phyloP scores from a whole-genome alignment of 2,329 filamentous ascomycete species.

The Colletotrichum theobromicola region DNA sequence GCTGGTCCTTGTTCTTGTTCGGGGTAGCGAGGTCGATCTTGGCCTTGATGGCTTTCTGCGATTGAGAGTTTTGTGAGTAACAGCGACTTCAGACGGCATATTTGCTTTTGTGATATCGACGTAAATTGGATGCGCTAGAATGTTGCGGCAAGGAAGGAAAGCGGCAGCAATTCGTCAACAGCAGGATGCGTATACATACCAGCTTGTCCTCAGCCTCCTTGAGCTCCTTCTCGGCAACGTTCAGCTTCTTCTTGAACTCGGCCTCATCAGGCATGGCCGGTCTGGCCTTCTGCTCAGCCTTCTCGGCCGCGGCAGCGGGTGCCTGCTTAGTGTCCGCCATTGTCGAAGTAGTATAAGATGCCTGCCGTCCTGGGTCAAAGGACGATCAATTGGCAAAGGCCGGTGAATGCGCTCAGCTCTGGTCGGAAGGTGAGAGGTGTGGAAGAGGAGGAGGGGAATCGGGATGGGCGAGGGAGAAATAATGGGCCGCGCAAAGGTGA shows the following conservation, averaged over 20 bases:
- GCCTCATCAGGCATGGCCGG: slow-evolving; percentile 90
- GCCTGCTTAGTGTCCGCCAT: slow-evolving; percentile 59
- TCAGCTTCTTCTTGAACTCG: slow-evolving; percentile 78
- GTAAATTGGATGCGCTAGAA: not conserved
- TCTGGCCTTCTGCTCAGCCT: slow-evolving; percentile 56
- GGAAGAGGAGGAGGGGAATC: slow-evolving; percentile 17
- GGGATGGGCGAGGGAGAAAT: slow-evolving; percentile 17
- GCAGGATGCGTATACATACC: slow-evolving; percentile 33
- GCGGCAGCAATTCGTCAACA: not conserved
- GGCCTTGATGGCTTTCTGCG: slow-evolving; percentile 83
- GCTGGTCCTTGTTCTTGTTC: slow-evolving; percentile 76
- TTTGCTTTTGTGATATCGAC: not conserved
- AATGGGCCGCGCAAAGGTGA: slow-evolving; percentile 9
- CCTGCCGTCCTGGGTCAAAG: not conserved
- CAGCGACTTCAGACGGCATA: not conserved
- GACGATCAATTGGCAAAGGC: slow-evolving; percentile 14
- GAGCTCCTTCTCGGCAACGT: slow-evolving; percentile 86
- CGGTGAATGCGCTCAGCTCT: not conserved
- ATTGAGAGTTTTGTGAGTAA: slow-evolving; percentile 12
- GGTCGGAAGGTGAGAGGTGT: not conserved
- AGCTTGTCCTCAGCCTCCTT: slow-evolving; percentile 71
- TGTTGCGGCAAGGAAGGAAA: not conserved
- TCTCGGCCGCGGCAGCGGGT: slow-evolving; percentile 49
- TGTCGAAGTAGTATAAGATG: slow-evolving; percentile 22
- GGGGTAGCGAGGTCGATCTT: slow-evolving; percentile 86